Evolutionary conservation across 306 rosid genomes (phyloP), one percentile per base, ranked within the genome.

Genomic region (Dryas octopetala): DNA sequence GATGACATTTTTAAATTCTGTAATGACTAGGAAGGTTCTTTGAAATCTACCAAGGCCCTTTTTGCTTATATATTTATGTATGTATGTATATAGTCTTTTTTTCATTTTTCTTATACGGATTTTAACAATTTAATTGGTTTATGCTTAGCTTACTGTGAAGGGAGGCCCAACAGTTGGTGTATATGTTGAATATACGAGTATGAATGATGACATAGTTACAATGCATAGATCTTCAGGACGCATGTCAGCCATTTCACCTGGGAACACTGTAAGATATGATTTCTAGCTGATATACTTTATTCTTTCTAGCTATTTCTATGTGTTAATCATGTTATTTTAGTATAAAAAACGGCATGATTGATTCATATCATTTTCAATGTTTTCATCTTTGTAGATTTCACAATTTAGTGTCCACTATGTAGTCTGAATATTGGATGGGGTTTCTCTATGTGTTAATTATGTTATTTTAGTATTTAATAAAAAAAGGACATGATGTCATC

Each of bases 141-240:
- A 40, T 81, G 70, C 78, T 54, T 74, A 93, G 98, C 84, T 94
- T 83, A 85, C 91, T 12, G 76, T 94, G 74, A 78, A 86, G 82
- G 98, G 96, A 75, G 97, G 98, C 75, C 98, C 98, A 70, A 87
- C 95, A 50, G 77, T 90, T 4, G 88, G 90, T 74, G 86, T 76
- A 4, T 82, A 76, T 76, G 91, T 94, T 74, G 96, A 91, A 79
- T 94, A 83, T 85, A 86, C 74, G 8, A 85, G 90, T 76, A 83
- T 78, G 81, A 88, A 87, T 69, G 89, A 83, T 78, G 85, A 79
- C 68, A 83, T 91, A 83, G 96, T 91, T 16, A 83, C 72, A 70
- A 78, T 94, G 67, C 89, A 94, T 70, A 81, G 85, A 83, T 83
- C 87, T 80, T 87, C 93, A 13, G 97, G 97, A 74, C 83, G 82